Percentiles rank a stretch among this genome's conserved stretches.
Conservation (phyloP, 768 basidiomycete species). For the Suillus placidus region DNA sequence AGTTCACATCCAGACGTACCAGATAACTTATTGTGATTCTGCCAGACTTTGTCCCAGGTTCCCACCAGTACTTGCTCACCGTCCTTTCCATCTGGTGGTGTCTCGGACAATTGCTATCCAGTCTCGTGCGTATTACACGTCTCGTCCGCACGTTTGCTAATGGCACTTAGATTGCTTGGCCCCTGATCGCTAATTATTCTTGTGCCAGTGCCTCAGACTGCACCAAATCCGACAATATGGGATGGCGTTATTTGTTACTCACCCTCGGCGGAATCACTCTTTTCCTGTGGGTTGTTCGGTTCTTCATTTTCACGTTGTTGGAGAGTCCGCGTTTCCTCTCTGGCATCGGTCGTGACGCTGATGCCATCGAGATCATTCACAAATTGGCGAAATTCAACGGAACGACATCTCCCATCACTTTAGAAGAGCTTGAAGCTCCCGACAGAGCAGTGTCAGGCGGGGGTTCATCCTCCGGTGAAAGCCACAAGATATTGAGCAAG, state of each 20-base stretch:
- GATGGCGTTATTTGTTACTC: conserved; percentile 64
- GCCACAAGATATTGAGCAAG: conserved; percentile 38
- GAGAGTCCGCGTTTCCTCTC: conserved; percentile 64
- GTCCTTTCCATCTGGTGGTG: conserved; percentile 63
- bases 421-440: conserved; percentile 46
- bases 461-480: conserved; percentile 18
- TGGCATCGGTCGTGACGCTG: conserved; percentile 53
- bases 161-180: conserved; percentile 54
- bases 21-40: conserved; percentile 14
- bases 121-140: conserved; percentile 37
- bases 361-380: conserved; percentile 52
- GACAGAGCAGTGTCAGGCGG: conserved; percentile 20
- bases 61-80: conserved; percentile 61
- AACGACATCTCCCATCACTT: conserved; percentile 41
- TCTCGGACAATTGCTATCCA: conserved; percentile 54
- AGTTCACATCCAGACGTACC: not conserved
- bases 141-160: not conserved
- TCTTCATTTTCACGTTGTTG: conserved; percentile 53
- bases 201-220: conserved; percentile 43
- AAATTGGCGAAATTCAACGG: conserved; percentile 55
- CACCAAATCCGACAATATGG: conserved; percentile 54
- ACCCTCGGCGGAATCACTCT: conserved; percentile 55
- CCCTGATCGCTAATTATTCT: conserved; percentile 57
- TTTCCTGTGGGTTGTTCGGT: conserved; percentile 53
- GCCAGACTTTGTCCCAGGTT: conserved; percentile 52